These are phyloP conservation scores for Suhomyces yuchorum DNA, from an alignment of 1,139 yeast species.

Conservation along the genomic window DNA sequence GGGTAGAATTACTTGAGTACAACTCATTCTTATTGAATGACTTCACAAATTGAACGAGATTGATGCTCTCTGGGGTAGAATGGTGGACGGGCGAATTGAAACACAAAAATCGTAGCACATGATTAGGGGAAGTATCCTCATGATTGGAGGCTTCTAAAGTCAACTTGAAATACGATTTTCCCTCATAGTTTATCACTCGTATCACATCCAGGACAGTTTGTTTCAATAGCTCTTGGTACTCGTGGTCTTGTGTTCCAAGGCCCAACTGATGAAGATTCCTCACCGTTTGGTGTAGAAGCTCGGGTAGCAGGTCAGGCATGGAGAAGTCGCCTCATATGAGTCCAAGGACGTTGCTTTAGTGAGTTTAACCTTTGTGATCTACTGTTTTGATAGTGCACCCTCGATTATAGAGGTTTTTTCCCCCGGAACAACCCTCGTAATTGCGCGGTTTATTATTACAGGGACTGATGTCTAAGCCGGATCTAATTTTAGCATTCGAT, in stretches of 20 bases:
- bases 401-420: not conserved
- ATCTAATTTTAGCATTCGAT: not conserved
- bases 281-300: slow-evolving; percentile 27
- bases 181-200: slow-evolving; percentile 21
- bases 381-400: slow-evolving; percentile 5
- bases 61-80: slow-evolving; percentile 9
- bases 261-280: slow-evolving; percentile 27
- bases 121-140: not conserved
- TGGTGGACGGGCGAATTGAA: not conserved
- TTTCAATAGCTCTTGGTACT: slow-evolving; percentile 23
- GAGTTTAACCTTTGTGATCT: not conserved
- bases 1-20: slow-evolving; percentile 2
- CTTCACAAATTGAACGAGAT: slow-evolving; percentile 21
- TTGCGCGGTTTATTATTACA: not conserved
- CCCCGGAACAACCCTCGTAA: slow-evolving; percentile 2
- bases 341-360: not conserved
- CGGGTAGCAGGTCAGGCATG: slow-evolving; percentile 9
- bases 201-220: slow-evolving; percentile 19
- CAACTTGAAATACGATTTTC: slow-evolving; percentile 18
- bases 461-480: not conserved
- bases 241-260: slow-evolving; percentile 14
- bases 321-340: not conserved
- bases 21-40: slow-evolving; percentile 10
- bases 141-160: slow-evolving; percentile 5
- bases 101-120: not conserved